A percentile compares a stretch with the other conserved stretches of the same genome.
These are phyloP conservation scores for Rhizopus delemar DNA, from an alignment of 371 early-diverging fungal genomes.

Conservation along the genomic window DNA sequence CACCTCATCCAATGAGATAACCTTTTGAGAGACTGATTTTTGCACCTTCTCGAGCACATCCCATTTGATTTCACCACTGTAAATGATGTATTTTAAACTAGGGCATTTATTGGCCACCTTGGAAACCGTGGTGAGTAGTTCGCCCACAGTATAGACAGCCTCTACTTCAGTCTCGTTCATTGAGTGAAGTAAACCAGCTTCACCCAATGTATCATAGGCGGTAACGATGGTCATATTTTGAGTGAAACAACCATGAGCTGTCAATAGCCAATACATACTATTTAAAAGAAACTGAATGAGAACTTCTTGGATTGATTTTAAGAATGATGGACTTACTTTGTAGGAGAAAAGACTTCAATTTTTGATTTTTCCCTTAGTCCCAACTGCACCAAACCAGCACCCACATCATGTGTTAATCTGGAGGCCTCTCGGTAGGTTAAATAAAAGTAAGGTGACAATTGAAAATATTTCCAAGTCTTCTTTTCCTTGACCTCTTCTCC, in stretches of 20 bases:
- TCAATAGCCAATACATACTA: constrained; percentile 75
- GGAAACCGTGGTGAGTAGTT: constrained; percentile 72
- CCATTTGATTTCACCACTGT: constrained; percentile 68
- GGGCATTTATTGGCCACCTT: constrained; percentile 63
- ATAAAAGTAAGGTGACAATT: constrained; percentile 69
- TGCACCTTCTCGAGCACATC: constrained; percentile 45
- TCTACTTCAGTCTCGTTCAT: constrained; percentile 84
- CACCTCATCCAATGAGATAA: constrained; percentile 57
- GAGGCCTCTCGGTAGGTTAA: constrained; percentile 65
- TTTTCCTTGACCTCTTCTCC: constrained; percentile 68
- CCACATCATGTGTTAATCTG: constrained; percentile 52
- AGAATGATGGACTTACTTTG: constrained; percentile 55
- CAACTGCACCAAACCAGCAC: constrained; percentile 67
- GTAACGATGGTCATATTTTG: constrained; percentile 81
- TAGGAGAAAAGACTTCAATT: constrained; percentile 75
- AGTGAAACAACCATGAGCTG: constrained; percentile 69
- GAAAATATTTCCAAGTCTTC: constrained; percentile 82
- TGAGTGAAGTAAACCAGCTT: constrained; percentile 81
- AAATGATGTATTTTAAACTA: constrained; percentile 73
- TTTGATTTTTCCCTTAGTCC: constrained; percentile 67
- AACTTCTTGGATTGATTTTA: not conserved
- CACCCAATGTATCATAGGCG: constrained; percentile 89
- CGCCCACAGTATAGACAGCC: constrained; percentile 80
- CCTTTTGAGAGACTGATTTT: constrained; percentile 21
- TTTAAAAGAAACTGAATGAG: not conserved